A percentile compares a stretch with the other conserved stretches of the same genome.
phyloP scores from a whole-genome alignment of 305 asterid species.

The Solanum hybrid region DNA sequence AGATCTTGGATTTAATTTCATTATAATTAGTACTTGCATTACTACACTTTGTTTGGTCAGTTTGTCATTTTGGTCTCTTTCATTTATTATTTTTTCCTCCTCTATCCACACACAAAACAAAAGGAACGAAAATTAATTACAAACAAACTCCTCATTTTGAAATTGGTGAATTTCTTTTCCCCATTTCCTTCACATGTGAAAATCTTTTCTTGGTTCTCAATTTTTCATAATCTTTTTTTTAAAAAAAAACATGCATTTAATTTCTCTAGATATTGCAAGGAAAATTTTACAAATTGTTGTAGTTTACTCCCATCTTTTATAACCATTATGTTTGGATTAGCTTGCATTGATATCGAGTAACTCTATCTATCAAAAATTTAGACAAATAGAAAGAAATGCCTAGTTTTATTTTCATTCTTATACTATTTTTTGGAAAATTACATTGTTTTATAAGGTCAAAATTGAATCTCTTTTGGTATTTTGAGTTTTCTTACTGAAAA shows the following conservation, averaged over 20 bases:
- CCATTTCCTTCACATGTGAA: neutral
- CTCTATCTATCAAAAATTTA: neutral
- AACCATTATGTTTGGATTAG: neutral
- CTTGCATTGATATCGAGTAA: neutral
- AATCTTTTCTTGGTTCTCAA: neutral
- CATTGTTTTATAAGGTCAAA: neutral
- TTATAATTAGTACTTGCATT: neutral
- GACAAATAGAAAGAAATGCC: neutral
- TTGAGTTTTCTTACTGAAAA: neutral
- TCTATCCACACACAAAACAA: neutral
- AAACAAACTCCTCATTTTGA: neutral
- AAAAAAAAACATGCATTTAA: neutral
- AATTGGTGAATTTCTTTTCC: neutral
- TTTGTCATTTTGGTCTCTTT: neutral
- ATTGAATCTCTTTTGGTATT: neutral
- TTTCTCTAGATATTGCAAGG: neutral
- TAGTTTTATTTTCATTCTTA: neutral
- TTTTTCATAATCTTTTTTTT: neutral
- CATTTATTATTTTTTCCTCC: neutral
- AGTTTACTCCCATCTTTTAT: neutral
- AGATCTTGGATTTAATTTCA: slow-evolving; percentile 7
- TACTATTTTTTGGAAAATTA: neutral
- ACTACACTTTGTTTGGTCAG: neutral
- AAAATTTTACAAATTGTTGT: neutral
- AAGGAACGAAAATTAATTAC: neutral